phyloP scores from a whole-genome alignment of 441 rosid genomes.

The Aquilaria agallochum region DNA sequence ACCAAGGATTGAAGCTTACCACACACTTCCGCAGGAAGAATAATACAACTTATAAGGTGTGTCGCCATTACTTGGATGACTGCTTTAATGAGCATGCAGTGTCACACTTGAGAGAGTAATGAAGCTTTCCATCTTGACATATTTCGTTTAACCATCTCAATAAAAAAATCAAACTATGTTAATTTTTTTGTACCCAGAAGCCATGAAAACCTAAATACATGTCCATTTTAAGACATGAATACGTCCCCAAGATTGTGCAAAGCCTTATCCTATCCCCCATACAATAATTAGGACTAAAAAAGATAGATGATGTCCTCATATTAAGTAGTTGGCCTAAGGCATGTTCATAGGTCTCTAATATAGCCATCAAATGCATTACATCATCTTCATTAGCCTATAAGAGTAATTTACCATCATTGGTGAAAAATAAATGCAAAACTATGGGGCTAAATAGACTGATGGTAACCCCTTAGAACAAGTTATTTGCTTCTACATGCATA shows the following conservation, averaged over 20 bases:
- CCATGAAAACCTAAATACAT: too few relatives aligned
- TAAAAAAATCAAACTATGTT: too few relatives aligned
- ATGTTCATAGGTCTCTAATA: background rate
- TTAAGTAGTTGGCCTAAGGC: background rate
- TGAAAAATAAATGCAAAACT: slow-evolving; percentile 6
- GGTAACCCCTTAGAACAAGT: background rate
- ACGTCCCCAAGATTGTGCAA: background rate
- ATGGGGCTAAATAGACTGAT: background rate
- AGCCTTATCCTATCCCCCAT: too few relatives aligned
- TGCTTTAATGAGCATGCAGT: too few relatives aligned
- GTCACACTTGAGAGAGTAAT: too few relatives aligned
- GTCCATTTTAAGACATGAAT: background rate
- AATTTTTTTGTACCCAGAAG: too few relatives aligned
- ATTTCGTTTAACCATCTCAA: too few relatives aligned
- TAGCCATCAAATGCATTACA: background rate
- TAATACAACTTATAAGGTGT: too few relatives aligned
- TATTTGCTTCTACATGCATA: background rate
- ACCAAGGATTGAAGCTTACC: too few relatives aligned
- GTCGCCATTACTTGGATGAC: too few relatives aligned
- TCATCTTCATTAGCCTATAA: background rate
- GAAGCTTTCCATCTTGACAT: too few relatives aligned
- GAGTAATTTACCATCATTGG: background rate
- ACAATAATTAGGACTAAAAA: background rate
- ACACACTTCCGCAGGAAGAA: too few relatives aligned
- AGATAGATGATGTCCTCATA: background rate